These are phyloP conservation scores for Paecilomyces niveus DNA, from an alignment of 2,329 filamentous ascomycete species.

Conservation along the genomic window DNA sequence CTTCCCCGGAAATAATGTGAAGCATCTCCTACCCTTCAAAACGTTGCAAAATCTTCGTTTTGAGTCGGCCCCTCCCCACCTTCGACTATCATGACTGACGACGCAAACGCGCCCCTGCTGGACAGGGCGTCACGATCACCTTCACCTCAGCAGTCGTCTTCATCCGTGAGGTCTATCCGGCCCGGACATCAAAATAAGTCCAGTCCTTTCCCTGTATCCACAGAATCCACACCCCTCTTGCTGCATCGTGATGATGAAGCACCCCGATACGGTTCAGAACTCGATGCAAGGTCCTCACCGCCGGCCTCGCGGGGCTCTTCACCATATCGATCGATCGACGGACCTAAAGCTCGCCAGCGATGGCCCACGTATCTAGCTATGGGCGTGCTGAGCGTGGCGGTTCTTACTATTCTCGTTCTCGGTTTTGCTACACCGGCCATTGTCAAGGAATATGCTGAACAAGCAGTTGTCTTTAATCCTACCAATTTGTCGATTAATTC, in stretches of 20 bases:
- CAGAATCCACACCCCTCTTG: conserved; percentile 38
- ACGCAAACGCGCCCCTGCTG: conserved; percentile 24
- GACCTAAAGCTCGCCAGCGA: conserved; percentile 35
- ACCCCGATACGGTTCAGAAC: conserved; percentile 22
- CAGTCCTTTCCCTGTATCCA: conserved; percentile 27
- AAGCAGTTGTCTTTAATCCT: conserved; percentile 74
- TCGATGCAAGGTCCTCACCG: conserved; percentile 14
- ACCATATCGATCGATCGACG: conserved; percentile 9
- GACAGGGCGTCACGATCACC: conserved; percentile 15
- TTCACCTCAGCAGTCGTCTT: conserved; percentile 12
- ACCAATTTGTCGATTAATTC: conserved; percentile 79
- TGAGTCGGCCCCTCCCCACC: background rate
- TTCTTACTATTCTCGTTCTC: conserved; percentile 64
- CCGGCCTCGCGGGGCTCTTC: conserved; percentile 12
- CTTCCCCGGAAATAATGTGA: background rate
- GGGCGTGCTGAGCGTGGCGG: conserved; percentile 53
- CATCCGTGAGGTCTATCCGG: conserved; percentile 7
- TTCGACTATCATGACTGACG: conserved; percentile 25
- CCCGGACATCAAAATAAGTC: conserved; percentile 9
- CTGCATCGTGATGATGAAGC: conserved; percentile 26
- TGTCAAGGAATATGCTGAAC: conserved; percentile 77
- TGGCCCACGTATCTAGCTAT: conserved; percentile 79
- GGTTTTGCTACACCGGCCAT: conserved; percentile 75
- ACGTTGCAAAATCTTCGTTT: conserved; percentile 4
- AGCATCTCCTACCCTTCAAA: background rate